Evolutionary conservation across 805 yeast genomes (phyloP).

Genomic region (Saturnispora zaruensis): DNA sequence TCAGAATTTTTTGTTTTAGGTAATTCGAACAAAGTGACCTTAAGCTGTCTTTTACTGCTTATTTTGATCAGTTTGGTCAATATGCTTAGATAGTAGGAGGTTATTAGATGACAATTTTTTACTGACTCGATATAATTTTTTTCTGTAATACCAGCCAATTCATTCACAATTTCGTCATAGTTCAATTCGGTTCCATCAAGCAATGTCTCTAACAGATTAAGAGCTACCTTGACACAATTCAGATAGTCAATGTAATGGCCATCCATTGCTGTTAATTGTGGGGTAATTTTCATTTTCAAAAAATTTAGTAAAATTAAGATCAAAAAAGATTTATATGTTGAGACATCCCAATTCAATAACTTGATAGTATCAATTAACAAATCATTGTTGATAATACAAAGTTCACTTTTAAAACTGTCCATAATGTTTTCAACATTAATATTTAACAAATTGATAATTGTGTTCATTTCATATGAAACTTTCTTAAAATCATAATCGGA

Average conservation of each 20-base stretch:
- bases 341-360: constrained; percentile 39
- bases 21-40: constrained; percentile 15
- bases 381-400: constrained; percentile 46
- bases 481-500: constrained; percentile 49
- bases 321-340: constrained; percentile 55
- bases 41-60: constrained; percentile 17
- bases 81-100: constrained; percentile 20
- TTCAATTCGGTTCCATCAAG: constrained; percentile 51
- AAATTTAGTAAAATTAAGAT: constrained; percentile 40
- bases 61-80: constrained; percentile 20
- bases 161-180: constrained; percentile 30
- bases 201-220: constrained; percentile 38
- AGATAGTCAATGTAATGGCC: constrained; percentile 24
- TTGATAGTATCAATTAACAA: constrained; percentile 34
- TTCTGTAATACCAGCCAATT: constrained; percentile 15
- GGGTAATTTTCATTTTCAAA: constrained; percentile 24
- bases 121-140: constrained; percentile 1
- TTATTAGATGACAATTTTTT: constrained; percentile 7
- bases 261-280: constrained; percentile 14
- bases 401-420: constrained; percentile 46
- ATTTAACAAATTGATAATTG: constrained; percentile 43
- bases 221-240: constrained; percentile 33
- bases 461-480: constrained; percentile 53
- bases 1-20: constrained; percentile 4
- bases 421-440: constrained; percentile 36